A percentile compares a stretch with the other conserved stretches of the same genome.
phyloP scores from a whole-genome alignment of 192 early-diverging fungal genomes.

The Rhizoclosmatium globosum region DNA sequence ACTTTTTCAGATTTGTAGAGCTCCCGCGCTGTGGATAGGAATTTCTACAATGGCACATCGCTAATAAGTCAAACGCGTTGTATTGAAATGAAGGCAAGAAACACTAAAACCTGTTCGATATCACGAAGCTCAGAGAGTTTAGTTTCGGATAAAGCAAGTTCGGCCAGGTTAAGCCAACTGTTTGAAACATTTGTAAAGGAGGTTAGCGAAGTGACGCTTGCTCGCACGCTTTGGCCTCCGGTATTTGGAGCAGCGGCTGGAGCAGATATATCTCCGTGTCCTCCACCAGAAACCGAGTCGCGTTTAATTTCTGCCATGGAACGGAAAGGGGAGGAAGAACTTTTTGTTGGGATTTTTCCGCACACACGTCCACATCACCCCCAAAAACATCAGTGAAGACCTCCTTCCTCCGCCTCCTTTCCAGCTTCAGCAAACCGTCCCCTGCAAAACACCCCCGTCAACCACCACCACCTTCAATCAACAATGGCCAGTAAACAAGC shows the following conservation, averaged over 20 bases:
- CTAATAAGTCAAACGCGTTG: too few species aligned
- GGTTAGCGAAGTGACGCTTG: not conserved
- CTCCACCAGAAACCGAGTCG: not conserved
- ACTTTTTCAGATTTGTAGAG: constrained; percentile 40
- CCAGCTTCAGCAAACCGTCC: too few species aligned
- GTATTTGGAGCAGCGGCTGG: not conserved
- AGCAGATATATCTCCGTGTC: not conserved
- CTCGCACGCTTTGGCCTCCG: not conserved
- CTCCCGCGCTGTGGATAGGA: constrained; percentile 35
- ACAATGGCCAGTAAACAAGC: constrained; percentile 58
- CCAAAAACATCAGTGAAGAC: not conserved
- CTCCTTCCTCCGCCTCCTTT: not conserved
- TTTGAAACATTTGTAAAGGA: constrained; percentile 10
- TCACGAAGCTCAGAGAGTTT: constrained; percentile 11
- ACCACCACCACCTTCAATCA: not conserved
- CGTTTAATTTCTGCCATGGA: not conserved
- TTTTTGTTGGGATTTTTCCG: not conserved
- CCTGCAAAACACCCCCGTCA: too few species aligned
- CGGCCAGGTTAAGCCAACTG: constrained; percentile 20
- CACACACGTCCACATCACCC: not conserved
- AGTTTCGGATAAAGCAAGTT: constrained; percentile 15
- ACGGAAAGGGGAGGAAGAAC: not conserved
- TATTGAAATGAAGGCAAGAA: too few species aligned
- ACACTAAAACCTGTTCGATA: not conserved
- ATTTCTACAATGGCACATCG: constrained; percentile 11